Evolutionary conservation across 352 stramenopile species (phyloP).

Genomic region (Globisporangium polare): DNA sequence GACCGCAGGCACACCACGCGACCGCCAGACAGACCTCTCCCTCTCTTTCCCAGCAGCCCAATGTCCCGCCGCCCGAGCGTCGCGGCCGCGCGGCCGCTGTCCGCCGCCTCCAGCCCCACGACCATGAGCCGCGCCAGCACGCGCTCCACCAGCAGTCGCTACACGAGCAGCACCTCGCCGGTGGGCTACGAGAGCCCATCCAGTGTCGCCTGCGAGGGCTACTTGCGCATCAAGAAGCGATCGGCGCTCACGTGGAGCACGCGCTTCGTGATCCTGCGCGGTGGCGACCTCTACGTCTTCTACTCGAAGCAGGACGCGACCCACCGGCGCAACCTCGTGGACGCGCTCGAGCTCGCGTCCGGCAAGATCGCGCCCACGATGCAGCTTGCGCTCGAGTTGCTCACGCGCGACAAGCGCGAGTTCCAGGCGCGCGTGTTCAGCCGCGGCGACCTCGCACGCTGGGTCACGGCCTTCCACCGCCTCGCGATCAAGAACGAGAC

Average conservation of each 20-base stretch:
- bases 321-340: slow-evolving; percentile 28
- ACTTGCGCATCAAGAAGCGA: slow-evolving; percentile 57
- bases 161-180: background rate
- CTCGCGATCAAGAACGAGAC: slow-evolving; percentile 41
- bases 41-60: too few species aligned
- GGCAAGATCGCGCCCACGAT: slow-evolving; percentile 39
- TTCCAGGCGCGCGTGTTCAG: slow-evolving; percentile 46
- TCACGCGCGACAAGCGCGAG: slow-evolving; percentile 39
- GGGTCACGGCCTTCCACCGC: slow-evolving; percentile 64
- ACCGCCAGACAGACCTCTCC: too few species aligned
- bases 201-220: slow-evolving; percentile 37
- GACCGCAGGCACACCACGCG: too few species aligned
- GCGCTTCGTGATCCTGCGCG: slow-evolving; percentile 52
- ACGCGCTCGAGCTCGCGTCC: slow-evolving; percentile 31
- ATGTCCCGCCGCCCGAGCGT: background rate
- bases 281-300: slow-evolving; percentile 43
- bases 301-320: slow-evolving; percentile 52
- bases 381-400: slow-evolving; percentile 47
- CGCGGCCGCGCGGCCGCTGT: background rate
- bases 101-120: background rate
- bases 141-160: background rate
- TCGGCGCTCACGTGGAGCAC: slow-evolving; percentile 56
- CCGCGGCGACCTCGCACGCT: slow-evolving; percentile 48
- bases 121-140: background rate
- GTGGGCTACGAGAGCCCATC: background rate